phyloP scores from a whole-genome alignment of 805 yeast genomes.

The Naumovozyma baii region DNA sequence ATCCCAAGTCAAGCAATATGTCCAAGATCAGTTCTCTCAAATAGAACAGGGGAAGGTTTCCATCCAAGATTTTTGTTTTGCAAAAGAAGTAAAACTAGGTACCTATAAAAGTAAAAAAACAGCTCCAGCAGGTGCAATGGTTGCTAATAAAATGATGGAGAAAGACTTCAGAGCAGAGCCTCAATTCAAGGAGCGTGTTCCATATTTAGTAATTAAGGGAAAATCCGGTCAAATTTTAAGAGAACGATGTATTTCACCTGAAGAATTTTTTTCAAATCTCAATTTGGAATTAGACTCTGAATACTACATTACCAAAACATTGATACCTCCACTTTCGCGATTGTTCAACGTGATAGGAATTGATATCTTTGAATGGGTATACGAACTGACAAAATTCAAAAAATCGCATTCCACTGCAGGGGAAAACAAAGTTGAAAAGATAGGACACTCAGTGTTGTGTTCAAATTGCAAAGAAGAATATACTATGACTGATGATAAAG shows the following conservation, averaged over 20 bases:
- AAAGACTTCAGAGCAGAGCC: constrained; percentile 70
- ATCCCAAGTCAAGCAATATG: constrained; percentile 56
- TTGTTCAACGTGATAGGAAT: constrained; percentile 77
- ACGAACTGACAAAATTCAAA: constrained; percentile 45
- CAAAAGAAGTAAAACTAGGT: constrained; percentile 81
- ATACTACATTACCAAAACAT: constrained; percentile 73
- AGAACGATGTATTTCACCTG: constrained; percentile 75
- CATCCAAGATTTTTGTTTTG: constrained; percentile 80
- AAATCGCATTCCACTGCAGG: constrained; percentile 3
- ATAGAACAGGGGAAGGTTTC: constrained; percentile 54
- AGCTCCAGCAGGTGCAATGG: constrained; percentile 86
- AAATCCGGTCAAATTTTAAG: constrained; percentile 46
- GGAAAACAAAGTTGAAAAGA: constrained; percentile 2
- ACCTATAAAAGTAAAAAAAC: constrained; percentile 61
- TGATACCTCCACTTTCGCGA: constrained; percentile 85
- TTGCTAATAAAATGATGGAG: constrained; percentile 54
- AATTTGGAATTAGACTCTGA: constrained; percentile 57
- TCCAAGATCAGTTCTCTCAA: constrained; percentile 55
- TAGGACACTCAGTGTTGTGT: constrained; percentile 18
- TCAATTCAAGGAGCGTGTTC: constrained; percentile 80
- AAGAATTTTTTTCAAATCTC: constrained; percentile 44
- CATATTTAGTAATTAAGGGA: constrained; percentile 69
- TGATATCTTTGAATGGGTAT: constrained; percentile 67
- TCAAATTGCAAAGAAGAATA: constrained; percentile 22
- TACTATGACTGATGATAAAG: constrained; percentile 13